Conservation (phyloP, 305 asterid species). For the Solanum aculeatissimum region DNA sequence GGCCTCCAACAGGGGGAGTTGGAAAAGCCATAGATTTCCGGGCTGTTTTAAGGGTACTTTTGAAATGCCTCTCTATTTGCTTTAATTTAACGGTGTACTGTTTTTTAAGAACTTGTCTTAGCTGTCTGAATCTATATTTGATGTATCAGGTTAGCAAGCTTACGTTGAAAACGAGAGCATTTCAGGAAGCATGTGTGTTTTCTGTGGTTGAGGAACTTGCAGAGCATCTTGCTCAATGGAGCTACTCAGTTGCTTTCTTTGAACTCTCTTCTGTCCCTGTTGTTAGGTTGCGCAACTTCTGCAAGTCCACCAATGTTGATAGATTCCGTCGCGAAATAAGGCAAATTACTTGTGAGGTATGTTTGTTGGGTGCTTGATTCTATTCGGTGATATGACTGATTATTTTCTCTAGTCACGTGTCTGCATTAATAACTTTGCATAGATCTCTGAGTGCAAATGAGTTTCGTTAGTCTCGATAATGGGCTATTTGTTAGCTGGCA, state of each 20-base stretch:
- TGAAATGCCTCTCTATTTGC: neutral
- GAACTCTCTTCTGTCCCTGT: slow-evolving; percentile 74
- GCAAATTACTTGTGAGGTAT: slow-evolving; percentile 66
- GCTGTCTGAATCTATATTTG: neutral
- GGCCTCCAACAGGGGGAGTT: slow-evolving; percentile 83
- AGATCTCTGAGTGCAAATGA: neutral
- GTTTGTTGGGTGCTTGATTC: neutral
- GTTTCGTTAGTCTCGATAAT: neutral
- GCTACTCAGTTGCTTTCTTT: slow-evolving; percentile 68
- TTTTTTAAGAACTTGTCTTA: neutral
- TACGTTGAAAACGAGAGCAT: slow-evolving; percentile 69
- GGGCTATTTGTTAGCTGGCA: neutral
- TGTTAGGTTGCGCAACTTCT: slow-evolving; percentile 59
- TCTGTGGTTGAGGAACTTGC: slow-evolving; percentile 79
- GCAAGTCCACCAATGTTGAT: slow-evolving; percentile 80
- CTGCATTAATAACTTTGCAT: neutral
- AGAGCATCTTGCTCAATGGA: slow-evolving; percentile 90
- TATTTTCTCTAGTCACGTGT: neutral
- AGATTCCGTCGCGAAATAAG: slow-evolving; percentile 76
- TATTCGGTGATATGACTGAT: neutral
- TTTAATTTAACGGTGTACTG: neutral
- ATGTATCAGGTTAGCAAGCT: slow-evolving; percentile 61
- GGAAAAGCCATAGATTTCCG: slow-evolving; percentile 80
- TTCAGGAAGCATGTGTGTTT: slow-evolving; percentile 86
- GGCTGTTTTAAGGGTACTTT: slow-evolving; percentile 56